Conservation (phyloP, 768 basidiomycete genomes). For the Tylopilus intermedius region DNA sequence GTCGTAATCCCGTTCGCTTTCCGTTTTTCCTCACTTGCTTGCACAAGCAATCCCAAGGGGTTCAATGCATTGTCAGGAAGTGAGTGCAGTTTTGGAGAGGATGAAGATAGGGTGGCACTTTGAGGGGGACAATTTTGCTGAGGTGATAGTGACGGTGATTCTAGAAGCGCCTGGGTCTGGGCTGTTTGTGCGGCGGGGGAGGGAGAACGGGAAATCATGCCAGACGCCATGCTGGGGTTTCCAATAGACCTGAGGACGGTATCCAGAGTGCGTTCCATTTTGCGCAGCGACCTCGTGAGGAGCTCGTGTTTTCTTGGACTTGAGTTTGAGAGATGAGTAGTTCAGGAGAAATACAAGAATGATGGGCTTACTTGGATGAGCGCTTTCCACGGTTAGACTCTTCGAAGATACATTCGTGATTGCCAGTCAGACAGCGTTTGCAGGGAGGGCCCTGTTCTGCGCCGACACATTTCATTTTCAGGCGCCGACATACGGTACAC, state of each 20-base stretch:
- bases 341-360: conserved; percentile 15
- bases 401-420: conserved; percentile 93
- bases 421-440: conserved; percentile 74
- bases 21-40: conserved; percentile 78
- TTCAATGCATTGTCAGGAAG: conserved; percentile 91
- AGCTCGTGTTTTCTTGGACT: conserved; percentile 75
- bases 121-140: conserved; percentile 31
- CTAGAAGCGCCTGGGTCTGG: conserved; percentile 54
- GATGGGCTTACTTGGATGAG: conserved; percentile 60
- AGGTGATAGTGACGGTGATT: conserved; percentile 47
- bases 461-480: conserved; percentile 92
- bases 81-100: conserved; percentile 83
- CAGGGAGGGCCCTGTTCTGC: conserved; percentile 89
- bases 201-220: conserved; percentile 77
- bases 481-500: conserved; percentile 84
- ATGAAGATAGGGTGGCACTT: conserved; percentile 25
- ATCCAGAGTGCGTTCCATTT: conserved; percentile 92
- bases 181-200: conserved; percentile 56
- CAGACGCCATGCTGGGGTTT: conserved; percentile 72
- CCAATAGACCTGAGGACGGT: conserved; percentile 86
- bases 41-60: conserved; percentile 87
- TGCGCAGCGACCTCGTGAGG: conserved; percentile 72
- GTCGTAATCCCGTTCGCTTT: conserved; percentile 48
- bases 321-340: conserved; percentile 27
- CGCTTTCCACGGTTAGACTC: conserved; percentile 94